These are phyloP conservation scores for Trichosporon inkin DNA, from an alignment of 1,284 basidiomycete species.

Conservation along the genomic window DNA sequence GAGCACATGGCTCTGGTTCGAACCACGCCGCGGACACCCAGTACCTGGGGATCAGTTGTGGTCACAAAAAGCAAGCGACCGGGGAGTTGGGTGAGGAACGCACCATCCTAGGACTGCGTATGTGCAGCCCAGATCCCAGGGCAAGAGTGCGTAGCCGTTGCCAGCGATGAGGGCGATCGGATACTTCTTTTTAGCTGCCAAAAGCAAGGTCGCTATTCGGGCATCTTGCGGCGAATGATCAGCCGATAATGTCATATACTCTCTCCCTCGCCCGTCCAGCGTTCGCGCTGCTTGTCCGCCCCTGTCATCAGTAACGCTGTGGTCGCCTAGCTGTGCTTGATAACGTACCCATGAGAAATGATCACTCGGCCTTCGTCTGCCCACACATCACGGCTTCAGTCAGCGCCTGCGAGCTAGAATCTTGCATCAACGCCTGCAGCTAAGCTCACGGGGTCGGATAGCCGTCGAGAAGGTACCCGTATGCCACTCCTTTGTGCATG, in stretches of 20 bases:
- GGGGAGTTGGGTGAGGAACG: slow-evolving; percentile 9
- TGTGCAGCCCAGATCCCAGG: slow-evolving; percentile 33
- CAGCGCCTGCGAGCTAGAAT: not conserved
- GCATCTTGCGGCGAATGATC: slow-evolving; percentile 37
- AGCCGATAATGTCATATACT: slow-evolving; percentile 21
- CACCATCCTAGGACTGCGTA: slow-evolving; percentile 46
- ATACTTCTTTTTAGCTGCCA: slow-evolving; percentile 23
- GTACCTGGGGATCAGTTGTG: slow-evolving; percentile 29
- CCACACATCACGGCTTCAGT: slow-evolving; percentile 41
- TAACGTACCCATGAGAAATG: slow-evolving; percentile 41
- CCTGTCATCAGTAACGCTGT: slow-evolving; percentile 4
- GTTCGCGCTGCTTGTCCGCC: slow-evolving; percentile 23
- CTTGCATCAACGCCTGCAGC: not conserved
- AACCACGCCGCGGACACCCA: slow-evolving; percentile 44
- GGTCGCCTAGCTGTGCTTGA: not conserved
- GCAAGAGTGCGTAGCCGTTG: slow-evolving; percentile 36
- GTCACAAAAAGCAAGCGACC: not conserved
- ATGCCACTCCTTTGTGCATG: slow-evolving; percentile 35
- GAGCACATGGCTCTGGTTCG: slow-evolving; percentile 34
- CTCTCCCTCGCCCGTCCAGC: slow-evolving; percentile 6
- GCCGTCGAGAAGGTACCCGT: slow-evolving; percentile 44
- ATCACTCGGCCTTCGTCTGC: slow-evolving; percentile 37
- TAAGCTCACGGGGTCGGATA: slow-evolving; percentile 38
- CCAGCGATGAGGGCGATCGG: slow-evolving; percentile 43
- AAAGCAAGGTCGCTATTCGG: slow-evolving; percentile 37